A percentile compares a stretch with the other conserved stretches of the same genome.
phyloP scores from a whole-genome alignment of 768 basidiomycete genomes.

The Suillus decipiens region DNA sequence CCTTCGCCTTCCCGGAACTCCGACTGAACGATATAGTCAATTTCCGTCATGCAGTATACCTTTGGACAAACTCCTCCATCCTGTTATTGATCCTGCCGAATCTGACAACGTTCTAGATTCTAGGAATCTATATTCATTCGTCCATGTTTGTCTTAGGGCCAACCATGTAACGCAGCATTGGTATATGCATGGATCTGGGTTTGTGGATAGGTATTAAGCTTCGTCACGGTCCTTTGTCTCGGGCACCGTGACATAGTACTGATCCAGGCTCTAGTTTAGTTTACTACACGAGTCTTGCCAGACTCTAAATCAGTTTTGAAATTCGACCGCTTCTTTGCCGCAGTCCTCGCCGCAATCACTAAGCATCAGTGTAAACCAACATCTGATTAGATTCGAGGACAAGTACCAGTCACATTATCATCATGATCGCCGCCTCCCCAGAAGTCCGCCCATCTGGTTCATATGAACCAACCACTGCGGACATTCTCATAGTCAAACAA shows the following conservation, averaged over 20 bases:
- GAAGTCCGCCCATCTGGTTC: background rate
- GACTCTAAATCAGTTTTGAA: background rate
- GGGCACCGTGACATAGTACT: background rate
- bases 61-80: background rate
- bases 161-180: background rate
- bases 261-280: background rate
- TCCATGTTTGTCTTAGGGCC: background rate
- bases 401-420: background rate
- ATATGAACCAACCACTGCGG: slow-evolving; percentile 7
- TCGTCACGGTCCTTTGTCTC: background rate
- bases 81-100: background rate
- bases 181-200: background rate
- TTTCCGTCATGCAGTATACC: background rate
- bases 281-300: background rate
- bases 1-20: background rate
- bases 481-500: slow-evolving; percentile 8
- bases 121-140: background rate
- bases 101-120: background rate
- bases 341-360: too few species aligned
- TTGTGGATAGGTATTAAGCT: background rate
- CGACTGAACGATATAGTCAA: background rate
- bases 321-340: too few species aligned
- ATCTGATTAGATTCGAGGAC: background rate
- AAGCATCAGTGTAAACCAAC: background rate
- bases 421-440: background rate